A percentile compares a stretch with the other conserved stretches of the same genome.
Conservation (phyloP, 1,139 yeast genomes). For the Citeromyces hawaiiensis region DNA sequence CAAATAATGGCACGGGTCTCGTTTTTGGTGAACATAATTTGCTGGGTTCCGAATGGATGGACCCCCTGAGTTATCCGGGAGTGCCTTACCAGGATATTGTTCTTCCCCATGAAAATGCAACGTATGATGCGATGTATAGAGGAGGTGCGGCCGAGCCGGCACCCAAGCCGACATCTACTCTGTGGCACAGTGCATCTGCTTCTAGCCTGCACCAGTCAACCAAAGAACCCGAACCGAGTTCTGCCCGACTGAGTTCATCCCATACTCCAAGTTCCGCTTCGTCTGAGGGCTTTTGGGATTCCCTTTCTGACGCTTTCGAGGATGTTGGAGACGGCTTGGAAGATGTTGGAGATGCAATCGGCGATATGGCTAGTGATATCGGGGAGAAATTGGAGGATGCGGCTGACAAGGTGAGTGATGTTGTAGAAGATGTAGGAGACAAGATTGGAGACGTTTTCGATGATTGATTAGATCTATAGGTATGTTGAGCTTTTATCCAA, state of each 20-base stretch:
- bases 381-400: conserved; percentile 17
- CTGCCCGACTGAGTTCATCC: no score
- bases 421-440: conserved; percentile 5
- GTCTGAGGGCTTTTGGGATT: conserved; percentile 5
- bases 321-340: conserved; percentile 19
- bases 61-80: conserved; percentile 40
- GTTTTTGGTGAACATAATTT: conserved; percentile 16
- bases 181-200: no score
- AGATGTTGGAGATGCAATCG: conserved; percentile 19
- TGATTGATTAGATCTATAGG: background rate
- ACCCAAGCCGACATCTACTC: no score
- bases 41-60: conserved; percentile 42
- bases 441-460: background rate
- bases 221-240: background rate
- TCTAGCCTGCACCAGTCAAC: conserved; percentile 5
- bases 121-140: conserved; percentile 37
- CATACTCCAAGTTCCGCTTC: conserved; percentile 2
- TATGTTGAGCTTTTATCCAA: background rate
- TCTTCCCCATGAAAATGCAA: conserved; percentile 29
- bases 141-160: conserved; percentile 6
- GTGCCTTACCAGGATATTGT: conserved; percentile 34
- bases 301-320: conserved; percentile 9
- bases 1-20: conserved; percentile 41
- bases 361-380: conserved; percentile 12
- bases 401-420: conserved; percentile 8